Conservation (phyloP, 441 rosid genomes). For the Jatropha podagrica region DNA sequence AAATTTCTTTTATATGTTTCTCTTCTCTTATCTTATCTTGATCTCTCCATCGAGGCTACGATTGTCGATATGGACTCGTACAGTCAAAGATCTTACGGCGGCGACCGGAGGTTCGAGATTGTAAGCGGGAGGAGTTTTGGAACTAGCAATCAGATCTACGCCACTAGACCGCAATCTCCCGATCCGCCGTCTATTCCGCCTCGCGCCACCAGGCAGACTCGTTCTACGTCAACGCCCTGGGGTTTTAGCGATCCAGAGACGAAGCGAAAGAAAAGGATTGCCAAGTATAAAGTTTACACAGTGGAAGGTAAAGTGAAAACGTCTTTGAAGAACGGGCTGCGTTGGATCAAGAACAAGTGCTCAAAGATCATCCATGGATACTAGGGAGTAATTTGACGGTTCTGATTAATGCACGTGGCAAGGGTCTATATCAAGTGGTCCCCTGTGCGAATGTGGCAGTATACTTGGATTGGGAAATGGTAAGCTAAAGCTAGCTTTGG, state of each 20-base stretch:
- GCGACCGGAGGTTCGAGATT: slow-evolving; percentile 48
- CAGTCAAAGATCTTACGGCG: slow-evolving; percentile 35
- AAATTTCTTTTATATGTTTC: not conserved
- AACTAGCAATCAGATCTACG: slow-evolving; percentile 35
- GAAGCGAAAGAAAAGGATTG: slow-evolving; percentile 74
- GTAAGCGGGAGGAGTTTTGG: slow-evolving; percentile 57
- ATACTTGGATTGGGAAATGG: not conserved
- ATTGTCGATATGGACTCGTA: slow-evolving; percentile 37
- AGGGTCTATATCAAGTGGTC: not conserved
- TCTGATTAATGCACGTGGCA: slow-evolving; percentile 23
- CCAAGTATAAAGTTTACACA: slow-evolving; percentile 64
- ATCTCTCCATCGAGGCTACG: slow-evolving; percentile 6
- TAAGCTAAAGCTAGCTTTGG: not conserved
- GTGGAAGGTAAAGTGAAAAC: slow-evolving; percentile 74
- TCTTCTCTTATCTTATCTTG: not conserved
- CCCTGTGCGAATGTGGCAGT: not conserved
- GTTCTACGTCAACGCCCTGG: slow-evolving; percentile 51
- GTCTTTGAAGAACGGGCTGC: slow-evolving; percentile 59
- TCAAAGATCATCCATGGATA: slow-evolving; percentile 50
- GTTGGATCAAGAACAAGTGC: slow-evolving; percentile 78
- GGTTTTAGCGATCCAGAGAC: slow-evolving; percentile 61
- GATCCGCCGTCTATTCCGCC: slow-evolving; percentile 34
- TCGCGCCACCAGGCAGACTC: slow-evolving; percentile 22
- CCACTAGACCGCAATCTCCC: slow-evolving; percentile 30
- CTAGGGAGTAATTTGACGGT: slow-evolving; percentile 11